A percentile compares a stretch with the other conserved stretches of the same genome.
Evolutionary conservation across 1,284 basidiomycete species (phyloP).

Genomic region (Cerioporus squamosus): DNA sequence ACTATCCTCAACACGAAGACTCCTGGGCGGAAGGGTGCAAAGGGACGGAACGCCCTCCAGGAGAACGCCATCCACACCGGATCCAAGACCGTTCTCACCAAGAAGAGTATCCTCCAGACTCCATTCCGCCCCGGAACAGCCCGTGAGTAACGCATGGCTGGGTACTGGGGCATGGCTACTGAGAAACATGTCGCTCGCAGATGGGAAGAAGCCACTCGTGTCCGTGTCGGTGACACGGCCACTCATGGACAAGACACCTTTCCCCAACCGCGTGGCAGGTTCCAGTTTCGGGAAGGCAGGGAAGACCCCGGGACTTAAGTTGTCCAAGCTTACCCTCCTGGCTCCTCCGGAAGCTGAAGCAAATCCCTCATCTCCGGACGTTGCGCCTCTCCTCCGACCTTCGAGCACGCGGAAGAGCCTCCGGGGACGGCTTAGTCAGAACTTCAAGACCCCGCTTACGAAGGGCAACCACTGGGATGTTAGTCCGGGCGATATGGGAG

Average conservation of each 20-base stretch:
- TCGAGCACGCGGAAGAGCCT: conserved; percentile 59
- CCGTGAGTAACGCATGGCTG: conserved; percentile 18
- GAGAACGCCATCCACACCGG: conserved; percentile 53
- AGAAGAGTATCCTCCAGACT: conserved; percentile 46
- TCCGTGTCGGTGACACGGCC: conserved; percentile 42
- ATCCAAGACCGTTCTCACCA: conserved; percentile 44
- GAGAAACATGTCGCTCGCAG: conserved; percentile 2
- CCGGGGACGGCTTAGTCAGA: conserved; percentile 37
- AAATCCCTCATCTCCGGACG: conserved; percentile 10
- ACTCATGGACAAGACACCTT: conserved; percentile 59
- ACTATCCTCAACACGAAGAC: conserved; percentile 46
- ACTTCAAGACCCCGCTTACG: conserved; percentile 71
- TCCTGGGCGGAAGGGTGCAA: conserved; percentile 48
- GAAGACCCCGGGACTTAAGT: conserved; percentile 37
- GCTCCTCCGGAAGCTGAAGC: conserved; percentile 31
- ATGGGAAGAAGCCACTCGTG: conserved; percentile 26
- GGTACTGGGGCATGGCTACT: background rate
- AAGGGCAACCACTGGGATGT: conserved; percentile 76
- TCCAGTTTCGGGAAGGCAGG: conserved; percentile 22
- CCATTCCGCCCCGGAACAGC: conserved; percentile 34
- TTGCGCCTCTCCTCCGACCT: conserved; percentile 50
- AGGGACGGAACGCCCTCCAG: conserved; percentile 45
- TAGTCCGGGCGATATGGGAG: conserved; percentile 60
- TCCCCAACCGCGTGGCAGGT: conserved; percentile 53
- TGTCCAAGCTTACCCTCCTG: conserved; percentile 37